These are phyloP conservation scores for Fusarium mundagurra DNA, from an alignment of 2,329 filamentous ascomycete species.

Conservation along the genomic window DNA sequence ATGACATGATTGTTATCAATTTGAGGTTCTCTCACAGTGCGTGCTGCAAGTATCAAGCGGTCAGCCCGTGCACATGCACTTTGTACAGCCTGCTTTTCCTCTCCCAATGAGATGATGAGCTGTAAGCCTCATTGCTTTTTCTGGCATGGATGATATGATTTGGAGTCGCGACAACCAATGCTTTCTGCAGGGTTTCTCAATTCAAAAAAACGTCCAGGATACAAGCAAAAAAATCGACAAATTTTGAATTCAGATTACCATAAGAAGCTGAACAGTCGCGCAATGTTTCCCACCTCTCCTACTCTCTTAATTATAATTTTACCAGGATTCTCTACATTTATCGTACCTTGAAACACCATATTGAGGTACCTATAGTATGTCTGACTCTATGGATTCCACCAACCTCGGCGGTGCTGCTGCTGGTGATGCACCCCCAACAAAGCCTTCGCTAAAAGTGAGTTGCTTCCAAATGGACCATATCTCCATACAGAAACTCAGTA, in stretches of 20 bases:
- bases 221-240: neutral
- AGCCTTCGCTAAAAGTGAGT: neutral
- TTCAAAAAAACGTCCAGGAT: neutral
- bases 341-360: neutral
- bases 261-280: neutral
- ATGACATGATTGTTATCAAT: neutral
- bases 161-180: neutral
- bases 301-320: rapidly evolving
- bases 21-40: neutral
- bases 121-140: neutral
- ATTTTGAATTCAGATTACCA: neutral
- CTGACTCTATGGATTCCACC: neutral
- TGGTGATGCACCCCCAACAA: neutral
- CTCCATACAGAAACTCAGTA: rapidly evolving
- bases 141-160: neutral
- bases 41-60: neutral
- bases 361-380: rapidly evolving
- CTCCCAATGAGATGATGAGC: neutral
- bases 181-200: neutral
- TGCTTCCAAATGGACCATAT: rapidly evolving
- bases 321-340: rapidly evolving
- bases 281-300: too few relatives aligned
- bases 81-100: neutral
- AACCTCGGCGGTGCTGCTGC: too few relatives aligned
- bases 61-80: neutral